These are phyloP conservation scores for Vanrija sp. DNA, from an alignment of 1,284 basidiomycete species.

Conservation along the genomic window DNA sequence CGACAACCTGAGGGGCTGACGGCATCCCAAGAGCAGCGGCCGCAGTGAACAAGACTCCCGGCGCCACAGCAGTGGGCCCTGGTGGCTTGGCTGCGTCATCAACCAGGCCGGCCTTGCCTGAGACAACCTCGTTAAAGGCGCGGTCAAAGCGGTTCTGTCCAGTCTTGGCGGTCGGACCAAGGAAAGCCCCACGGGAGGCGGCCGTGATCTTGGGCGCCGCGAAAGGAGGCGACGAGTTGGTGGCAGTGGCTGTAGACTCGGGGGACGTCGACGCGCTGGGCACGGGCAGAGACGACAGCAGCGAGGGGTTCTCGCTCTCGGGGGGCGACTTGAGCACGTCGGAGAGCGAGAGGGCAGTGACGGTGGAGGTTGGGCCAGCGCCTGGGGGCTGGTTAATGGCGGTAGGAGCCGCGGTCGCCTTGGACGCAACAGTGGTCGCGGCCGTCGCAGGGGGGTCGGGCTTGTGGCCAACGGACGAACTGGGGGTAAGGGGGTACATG, in stretches of 20 bases:
- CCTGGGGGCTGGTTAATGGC: not conserved
- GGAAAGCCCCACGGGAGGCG: slow-evolving; percentile 28
- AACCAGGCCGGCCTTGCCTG: slow-evolving; percentile 40
- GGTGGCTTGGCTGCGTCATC: slow-evolving; percentile 28
- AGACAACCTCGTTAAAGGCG: slow-evolving; percentile 46
- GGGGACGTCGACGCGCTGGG: slow-evolving; percentile 10
- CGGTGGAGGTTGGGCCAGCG: slow-evolving; percentile 3
- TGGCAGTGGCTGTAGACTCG: slow-evolving; percentile 29
- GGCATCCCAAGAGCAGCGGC: slow-evolving; percentile 38
- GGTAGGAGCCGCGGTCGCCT: slow-evolving; percentile 5
- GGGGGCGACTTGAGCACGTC: slow-evolving; percentile 44
- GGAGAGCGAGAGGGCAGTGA: slow-evolving; percentile 37
- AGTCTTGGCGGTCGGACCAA: slow-evolving; percentile 16
- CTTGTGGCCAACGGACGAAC: slow-evolving; percentile 2
- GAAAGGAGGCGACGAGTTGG: slow-evolving; percentile 33
- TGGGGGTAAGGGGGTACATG: slow-evolving; percentile 36
- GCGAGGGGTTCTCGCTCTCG: slow-evolving; percentile 12
- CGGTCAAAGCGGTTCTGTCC: slow-evolving; percentile 39
- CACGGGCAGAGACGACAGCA: not conserved
- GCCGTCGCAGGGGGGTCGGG: not conserved
- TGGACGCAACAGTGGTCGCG: slow-evolving; percentile 16
- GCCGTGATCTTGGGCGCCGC: slow-evolving; percentile 36
- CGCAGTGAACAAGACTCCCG: slow-evolving; percentile 40
- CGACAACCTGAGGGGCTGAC: slow-evolving; percentile 29
- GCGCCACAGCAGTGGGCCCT: slow-evolving; percentile 39